Percentiles rank a stretch among this genome's conserved stretches.
Evolutionary conservation across 2,329 filamentous ascomycete genomes (phyloP).

Genomic region (Tolypocladium inflatum): DNA sequence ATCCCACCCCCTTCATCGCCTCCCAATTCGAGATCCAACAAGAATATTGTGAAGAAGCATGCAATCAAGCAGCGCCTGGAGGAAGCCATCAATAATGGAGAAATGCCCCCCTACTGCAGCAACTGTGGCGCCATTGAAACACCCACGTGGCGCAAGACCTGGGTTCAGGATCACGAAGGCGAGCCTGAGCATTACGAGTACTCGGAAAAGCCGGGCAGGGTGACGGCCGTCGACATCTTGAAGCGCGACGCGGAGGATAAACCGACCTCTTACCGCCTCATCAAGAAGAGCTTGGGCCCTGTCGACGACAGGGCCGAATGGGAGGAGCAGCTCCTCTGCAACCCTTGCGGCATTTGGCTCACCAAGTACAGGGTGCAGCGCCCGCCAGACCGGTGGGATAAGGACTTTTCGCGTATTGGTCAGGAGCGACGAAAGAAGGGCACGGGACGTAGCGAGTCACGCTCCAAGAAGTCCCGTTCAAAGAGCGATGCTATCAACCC

Average conservation of each 20-base stretch:
- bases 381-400: constrained; percentile 76
- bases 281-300: constrained; percentile 62
- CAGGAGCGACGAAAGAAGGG: constrained; percentile 42
- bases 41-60: constrained; percentile 55
- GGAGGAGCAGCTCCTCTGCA: constrained; percentile 72
- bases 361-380: constrained; percentile 80
- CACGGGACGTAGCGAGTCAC: constrained; percentile 28
- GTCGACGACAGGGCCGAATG: constrained; percentile 58
- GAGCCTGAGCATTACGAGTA: constrained; percentile 61
- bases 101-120: constrained; percentile 79
- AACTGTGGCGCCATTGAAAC: constrained; percentile 96
- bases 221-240: constrained; percentile 64
- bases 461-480: constrained; percentile 37
- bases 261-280: constrained; percentile 59
- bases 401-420: constrained; percentile 41
- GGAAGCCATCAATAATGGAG: constrained; percentile 61
- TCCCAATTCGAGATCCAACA: constrained; percentile 42
- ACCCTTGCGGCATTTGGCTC: constrained; percentile 94
- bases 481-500: constrained; percentile 37
- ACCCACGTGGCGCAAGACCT: constrained; percentile 91
- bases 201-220: constrained; percentile 61
- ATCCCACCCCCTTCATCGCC: constrained; percentile 26
- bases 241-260: constrained; percentile 53
- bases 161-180: constrained; percentile 65
- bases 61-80: constrained; percentile 51